Base-by-base conservation (phyloP, 1,284 basidiomycete genomes). In the Ceratobasidium sp. region DNA sequence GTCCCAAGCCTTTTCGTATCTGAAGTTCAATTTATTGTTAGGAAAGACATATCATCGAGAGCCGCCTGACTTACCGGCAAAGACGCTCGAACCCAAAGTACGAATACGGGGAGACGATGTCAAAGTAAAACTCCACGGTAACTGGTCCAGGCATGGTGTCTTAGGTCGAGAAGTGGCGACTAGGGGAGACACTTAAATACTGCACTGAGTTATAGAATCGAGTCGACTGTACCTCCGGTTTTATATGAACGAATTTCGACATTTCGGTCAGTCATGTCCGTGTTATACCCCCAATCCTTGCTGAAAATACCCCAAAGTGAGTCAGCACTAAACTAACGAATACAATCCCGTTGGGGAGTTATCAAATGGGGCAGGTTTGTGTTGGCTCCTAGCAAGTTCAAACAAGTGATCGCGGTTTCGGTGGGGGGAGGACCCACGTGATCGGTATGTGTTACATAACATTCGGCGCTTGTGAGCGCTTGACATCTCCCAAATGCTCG, bases 11-110 rank as follows among this genome's bases (percentile, higher is more conserved):
- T 56, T 45, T 45, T 69, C 65, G n/a, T 69, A 69, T 8, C 50
- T 69, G 22, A 3, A 24, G 7, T 14, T 22, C 53, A 14, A 17
- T 41, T 56, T 11, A n/a, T 60, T 36, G 15, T 22, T 15, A 45
- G 8, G 8, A 53, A 7, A 57, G 9, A 4, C 15, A 22, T 22
- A 5, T 17, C 7, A 36, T 8, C n/a, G 27, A 8, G 14, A 36
- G 29, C 9, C 57, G 4, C 19, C 27, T n/a, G 29, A 45, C 51
- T 22, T 24, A 56, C 65, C 65, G 51, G 36, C 19, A 29, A 22
- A 69, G 44, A 27, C 65, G 19, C 65, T 69, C 65, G 17, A 69
- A 45, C 24, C 50, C 65, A 36, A 69, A 41, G 45, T 56, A 69
- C 19, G 65, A 69, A 36, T 56, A 69, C 11, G 51, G 65, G 22